Percentiles rank a stretch among this genome's conserved stretches.
These are phyloP conservation scores for Vaccinium darrowii DNA, from an alignment of 148 eudicot genomes.

Conservation along the genomic window DNA sequence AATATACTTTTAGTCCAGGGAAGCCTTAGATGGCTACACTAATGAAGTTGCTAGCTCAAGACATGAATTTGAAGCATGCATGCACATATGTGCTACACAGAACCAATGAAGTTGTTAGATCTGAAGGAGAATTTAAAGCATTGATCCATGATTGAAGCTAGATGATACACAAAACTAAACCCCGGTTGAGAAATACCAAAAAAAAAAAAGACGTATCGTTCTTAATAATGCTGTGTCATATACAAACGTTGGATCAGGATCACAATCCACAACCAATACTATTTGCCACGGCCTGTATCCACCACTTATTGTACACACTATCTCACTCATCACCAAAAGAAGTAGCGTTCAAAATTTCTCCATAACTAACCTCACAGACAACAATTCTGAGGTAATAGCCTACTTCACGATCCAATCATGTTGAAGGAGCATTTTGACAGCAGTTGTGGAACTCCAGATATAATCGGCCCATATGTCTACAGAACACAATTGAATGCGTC, in stretches of 20 bases:
- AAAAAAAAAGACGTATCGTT: not conserved
- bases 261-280: not conserved
- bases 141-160: not conserved
- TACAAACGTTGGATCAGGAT: not conserved
- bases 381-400: not conserved
- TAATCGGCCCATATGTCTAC: slow-evolving; percentile 66
- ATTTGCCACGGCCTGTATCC: not conserved
- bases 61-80: not conserved
- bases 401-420: slow-evolving; percentile 37
- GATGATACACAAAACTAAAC: not conserved
- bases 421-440: slow-evolving; percentile 62
- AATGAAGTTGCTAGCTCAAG: not conserved
- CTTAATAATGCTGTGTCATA: not conserved
- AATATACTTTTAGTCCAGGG: not conserved
- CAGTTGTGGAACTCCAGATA: slow-evolving; percentile 70
- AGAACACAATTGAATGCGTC: not conserved
- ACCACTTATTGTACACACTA: not conserved
- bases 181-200: not conserved
- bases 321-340: not conserved
- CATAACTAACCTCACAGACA: not conserved
- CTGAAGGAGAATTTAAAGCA: not conserved
- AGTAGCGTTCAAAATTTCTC: not conserved
- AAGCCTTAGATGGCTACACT: not conserved
- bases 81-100: not conserved
- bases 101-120: not conserved